Conservation (phyloP, 768 basidiomycete species). For the Russula olivacea region DNA sequence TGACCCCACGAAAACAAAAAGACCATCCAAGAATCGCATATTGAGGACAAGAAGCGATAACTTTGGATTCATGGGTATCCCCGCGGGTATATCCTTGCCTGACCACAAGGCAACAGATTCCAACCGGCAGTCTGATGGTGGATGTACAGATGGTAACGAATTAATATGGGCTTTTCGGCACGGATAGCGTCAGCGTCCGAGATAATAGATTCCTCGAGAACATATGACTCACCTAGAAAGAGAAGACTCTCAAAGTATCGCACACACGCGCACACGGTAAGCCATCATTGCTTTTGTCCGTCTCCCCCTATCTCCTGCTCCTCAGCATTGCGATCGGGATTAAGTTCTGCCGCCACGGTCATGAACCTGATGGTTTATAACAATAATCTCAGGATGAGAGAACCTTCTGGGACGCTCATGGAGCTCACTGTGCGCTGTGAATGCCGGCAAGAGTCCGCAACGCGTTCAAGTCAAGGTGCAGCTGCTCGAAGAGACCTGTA, state of each 20-base stretch:
- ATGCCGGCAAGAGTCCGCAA: conserved; percentile 75
- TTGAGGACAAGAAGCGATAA: conserved; percentile 11
- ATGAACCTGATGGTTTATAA: conserved; percentile 38
- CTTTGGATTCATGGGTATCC: conserved; percentile 16
- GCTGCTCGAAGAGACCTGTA: conserved; percentile 68
- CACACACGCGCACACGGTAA: not conserved
- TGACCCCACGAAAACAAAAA: conserved; percentile 23
- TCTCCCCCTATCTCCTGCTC: not conserved
- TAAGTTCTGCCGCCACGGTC: conserved; percentile 44
- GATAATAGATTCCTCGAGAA: conserved; percentile 1
- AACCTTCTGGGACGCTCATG: not conserved
- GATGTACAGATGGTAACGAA: conserved; percentile 3
- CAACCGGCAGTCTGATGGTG: conserved; percentile 15
- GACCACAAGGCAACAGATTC: conserved; percentile 13
- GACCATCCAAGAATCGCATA: conserved; percentile 19
- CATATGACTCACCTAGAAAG: conserved; percentile 9
- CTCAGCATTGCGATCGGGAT: conserved; percentile 29
- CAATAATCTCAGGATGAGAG: not conserved
- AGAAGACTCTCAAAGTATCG: not conserved
- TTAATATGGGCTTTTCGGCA: conserved; percentile 11
- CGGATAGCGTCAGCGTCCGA: conserved; percentile 14
- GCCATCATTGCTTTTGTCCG: not conserved
- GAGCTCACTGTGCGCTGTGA: conserved; percentile 73
- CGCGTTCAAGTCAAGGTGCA: conserved; percentile 69
- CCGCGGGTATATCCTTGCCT: conserved; percentile 20